Conservation (phyloP, 768 basidiomycete species). For the Rhodotorula babjevae region DNA sequence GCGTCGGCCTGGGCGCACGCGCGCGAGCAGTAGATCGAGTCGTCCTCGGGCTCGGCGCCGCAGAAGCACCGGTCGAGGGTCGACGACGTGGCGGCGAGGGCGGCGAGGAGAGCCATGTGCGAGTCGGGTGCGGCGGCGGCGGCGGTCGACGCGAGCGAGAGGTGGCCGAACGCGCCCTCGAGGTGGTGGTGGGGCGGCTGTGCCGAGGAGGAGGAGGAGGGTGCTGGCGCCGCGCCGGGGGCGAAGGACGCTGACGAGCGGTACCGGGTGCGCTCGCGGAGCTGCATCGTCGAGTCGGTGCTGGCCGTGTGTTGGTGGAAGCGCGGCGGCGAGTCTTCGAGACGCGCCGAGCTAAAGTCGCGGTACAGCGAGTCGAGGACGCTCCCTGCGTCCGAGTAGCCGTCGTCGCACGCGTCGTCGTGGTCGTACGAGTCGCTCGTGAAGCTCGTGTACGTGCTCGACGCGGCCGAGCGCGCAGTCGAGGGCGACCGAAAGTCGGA, state of each 20-base stretch:
- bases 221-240: not conserved
- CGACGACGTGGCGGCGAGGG: conserved; percentile 17
- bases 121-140: not conserved
- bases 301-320: not conserved
- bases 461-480: not conserved
- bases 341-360: not conserved
- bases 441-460: not conserved
- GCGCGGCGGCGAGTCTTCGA: conserved; percentile 1
- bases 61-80: conserved; percentile 37
- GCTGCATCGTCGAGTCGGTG: not conserved
- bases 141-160: not conserved
- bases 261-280: conserved; percentile 28
- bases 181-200: not conserved
- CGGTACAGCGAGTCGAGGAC: conserved; percentile 25
- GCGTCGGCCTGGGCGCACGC: conserved; percentile 31
- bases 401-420: conserved; percentile 3
- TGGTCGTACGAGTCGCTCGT: conserved; percentile 9
- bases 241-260: conserved; percentile 26
- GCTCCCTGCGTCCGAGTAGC: conserved; percentile 12
- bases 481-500: not conserved
- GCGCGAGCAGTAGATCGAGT: conserved; percentile 33
- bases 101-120: conserved; percentile 16
- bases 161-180: not conserved
- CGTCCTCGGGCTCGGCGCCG: conserved; percentile 27
- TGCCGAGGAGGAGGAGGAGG: not conserved